Base-by-base conservation (phyloP, 148 eudicot species). In the Euryodendron excelsum region DNA sequence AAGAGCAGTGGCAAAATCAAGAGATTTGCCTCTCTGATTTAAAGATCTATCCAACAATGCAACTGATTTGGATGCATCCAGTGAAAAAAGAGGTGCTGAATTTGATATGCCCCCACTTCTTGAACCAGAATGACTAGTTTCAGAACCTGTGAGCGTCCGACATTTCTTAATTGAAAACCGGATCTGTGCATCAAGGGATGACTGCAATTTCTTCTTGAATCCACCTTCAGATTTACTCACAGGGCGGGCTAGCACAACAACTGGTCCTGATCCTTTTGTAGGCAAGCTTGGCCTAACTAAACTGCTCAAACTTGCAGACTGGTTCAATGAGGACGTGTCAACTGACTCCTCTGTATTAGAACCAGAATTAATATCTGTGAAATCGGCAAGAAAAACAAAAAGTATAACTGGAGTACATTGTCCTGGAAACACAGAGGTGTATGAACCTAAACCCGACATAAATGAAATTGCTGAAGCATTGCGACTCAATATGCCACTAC, bases 121-220 rank as follows among this genome's bases (percentile, higher is more conserved):
- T 59, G 93, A 82, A 80, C 92, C 92, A 63, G 81, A 33, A 86
- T 88, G 93, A 60, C 88, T 80, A 78, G 79, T 78, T 77, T 95
- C 99, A 68, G 89, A 84, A 34, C 88, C 84, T 1, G 91, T 39
- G 39, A 95, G 96, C 59, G 87, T 89, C 64, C 97, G 90, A 78
- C 99, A 90, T 85, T 91, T 95, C 80, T 95, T 95, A 27, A 95
- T 87, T 64, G 88, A 93, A 80, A 93, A 95, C 11, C 99, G 96
- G 74, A 93, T 89, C 74, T 95, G 99, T 55, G 90, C 84, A 83
- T 95, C 99, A 50, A 93, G 89, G 56, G 99, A 90, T 23, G 96
- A 91, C 75, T 84, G 93, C 83, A 95, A 39, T 79, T 93, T 95
- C 88, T 90, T 93, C 80, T 80, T 83, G 4, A 85, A 82, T 33